phyloP scores from a whole-genome alignment of 2,329 filamentous ascomycete species.

The Sporothrix euskadiensis region DNA sequence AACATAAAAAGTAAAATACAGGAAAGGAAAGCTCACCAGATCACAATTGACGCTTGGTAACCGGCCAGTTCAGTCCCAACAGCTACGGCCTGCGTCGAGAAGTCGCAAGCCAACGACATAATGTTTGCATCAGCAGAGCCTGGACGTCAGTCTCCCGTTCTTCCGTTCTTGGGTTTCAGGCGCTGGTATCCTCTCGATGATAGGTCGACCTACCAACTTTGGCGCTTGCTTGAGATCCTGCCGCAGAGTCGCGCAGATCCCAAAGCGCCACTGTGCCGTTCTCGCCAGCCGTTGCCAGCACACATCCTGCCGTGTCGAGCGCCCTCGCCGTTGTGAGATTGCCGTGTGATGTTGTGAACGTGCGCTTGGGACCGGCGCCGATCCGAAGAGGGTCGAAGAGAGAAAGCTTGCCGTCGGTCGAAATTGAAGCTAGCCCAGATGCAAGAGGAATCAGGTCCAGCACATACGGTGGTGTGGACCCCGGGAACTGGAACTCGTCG shows the following conservation, averaged over 20 bases:
- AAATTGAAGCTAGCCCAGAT: conserved; percentile 60
- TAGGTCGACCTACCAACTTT: conserved; percentile 41
- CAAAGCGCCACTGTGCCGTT: conserved; percentile 67
- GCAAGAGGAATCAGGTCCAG: conserved; percentile 57
- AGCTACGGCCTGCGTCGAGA: conserved; percentile 60
- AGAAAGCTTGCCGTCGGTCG: conserved; percentile 69
- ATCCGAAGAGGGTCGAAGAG: conserved; percentile 63
- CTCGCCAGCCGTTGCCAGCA: conserved; percentile 69
- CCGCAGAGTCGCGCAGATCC: conserved; percentile 57
- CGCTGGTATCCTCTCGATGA: too few species aligned
- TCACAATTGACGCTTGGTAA: conserved; percentile 59
- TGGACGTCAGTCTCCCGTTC: conserved; percentile 24
- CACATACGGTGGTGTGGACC: conserved; percentile 52
- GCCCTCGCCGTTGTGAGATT: conserved; percentile 65
- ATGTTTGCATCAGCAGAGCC: conserved; percentile 43
- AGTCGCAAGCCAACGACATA: conserved; percentile 64
- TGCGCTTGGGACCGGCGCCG: conserved; percentile 50
- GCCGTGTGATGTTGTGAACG: conserved; percentile 55
- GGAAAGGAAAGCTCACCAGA: conserved; percentile 52
- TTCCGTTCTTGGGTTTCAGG: background rate
- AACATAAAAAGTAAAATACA: conserved; percentile 18
- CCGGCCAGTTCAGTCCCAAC: conserved; percentile 72
- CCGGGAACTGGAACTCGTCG: conserved; percentile 45
- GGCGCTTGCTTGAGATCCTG: conserved; percentile 45
- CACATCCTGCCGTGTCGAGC: conserved; percentile 52